Conservation (phyloP, 1,284 basidiomycete species). For the Trichosporon asahii region DNA sequence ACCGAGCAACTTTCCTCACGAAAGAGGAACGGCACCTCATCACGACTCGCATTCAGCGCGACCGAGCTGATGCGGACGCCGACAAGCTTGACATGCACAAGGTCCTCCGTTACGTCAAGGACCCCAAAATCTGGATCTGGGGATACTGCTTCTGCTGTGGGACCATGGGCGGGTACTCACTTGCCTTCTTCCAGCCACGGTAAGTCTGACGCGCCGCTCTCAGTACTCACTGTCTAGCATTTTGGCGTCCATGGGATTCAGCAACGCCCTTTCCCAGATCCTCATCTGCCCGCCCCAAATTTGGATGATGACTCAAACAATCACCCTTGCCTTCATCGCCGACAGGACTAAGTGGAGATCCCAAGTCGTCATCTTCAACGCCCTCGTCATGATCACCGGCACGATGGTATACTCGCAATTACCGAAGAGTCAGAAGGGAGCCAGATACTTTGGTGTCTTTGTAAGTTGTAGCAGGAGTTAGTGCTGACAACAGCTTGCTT, state of each 20-base stretch:
- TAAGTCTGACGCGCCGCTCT: not conserved
- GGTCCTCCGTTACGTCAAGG: constrained; percentile 40
- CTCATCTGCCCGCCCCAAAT: constrained; percentile 52
- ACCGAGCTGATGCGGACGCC: constrained; percentile 52
- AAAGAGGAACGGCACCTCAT: constrained; percentile 48
- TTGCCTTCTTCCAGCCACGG: constrained; percentile 50
- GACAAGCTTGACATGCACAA: constrained; percentile 50
- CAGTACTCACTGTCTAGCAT: constrained; percentile 31
- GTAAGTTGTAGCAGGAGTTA: not conserved
- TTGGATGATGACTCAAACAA: constrained; percentile 45
- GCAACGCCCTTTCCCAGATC: constrained; percentile 36
- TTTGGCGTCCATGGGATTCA: constrained; percentile 49
- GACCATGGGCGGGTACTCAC: constrained; percentile 24
- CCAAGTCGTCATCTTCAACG: constrained; percentile 13
- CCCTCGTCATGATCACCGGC: constrained; percentile 19
- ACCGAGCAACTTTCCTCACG: constrained; percentile 53
- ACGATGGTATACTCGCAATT: constrained; percentile 24
- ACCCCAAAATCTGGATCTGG: constrained; percentile 54
- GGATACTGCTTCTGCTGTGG: constrained; percentile 49
- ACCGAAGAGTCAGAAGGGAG: constrained; percentile 28
- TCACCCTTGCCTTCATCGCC: constrained; percentile 43
- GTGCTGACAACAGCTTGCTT: not conserved
- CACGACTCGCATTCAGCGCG: constrained; percentile 51
- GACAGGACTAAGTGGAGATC: constrained; percentile 37
- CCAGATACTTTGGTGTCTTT: constrained; percentile 52